Evolutionary conservation across 176 grass and related monocot genomes (phyloP).

Genomic region (Eremochloa ophiuroides): DNA sequence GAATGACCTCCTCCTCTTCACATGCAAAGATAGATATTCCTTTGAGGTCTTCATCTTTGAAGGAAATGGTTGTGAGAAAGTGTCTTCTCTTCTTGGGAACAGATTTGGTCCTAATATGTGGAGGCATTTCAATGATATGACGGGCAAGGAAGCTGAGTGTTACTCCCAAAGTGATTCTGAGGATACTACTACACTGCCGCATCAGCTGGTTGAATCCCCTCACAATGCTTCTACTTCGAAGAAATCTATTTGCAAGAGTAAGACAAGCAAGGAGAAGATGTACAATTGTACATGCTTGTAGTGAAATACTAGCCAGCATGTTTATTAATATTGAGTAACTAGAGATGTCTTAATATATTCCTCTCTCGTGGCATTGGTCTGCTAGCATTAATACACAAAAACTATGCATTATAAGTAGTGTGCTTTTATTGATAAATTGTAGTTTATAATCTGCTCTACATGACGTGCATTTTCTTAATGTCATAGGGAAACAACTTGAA

Average conservation of each 20-base stretch:
- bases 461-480: not conserved
- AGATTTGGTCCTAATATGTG: not conserved
- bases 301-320: not conserved
- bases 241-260: not conserved
- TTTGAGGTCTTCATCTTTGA: constrained; percentile 53
- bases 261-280: not conserved
- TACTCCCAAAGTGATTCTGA: not conserved
- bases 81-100: not conserved
- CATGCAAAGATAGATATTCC: constrained; percentile 24
- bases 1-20: constrained; percentile 51
- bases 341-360: not conserved
- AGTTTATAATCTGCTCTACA: not conserved
- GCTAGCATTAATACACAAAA: not conserved
- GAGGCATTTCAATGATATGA: not conserved
- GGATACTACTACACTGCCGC: not conserved
- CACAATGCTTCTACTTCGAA: not conserved
- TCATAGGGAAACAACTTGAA: constrained; percentile 8
- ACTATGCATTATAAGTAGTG: not conserved
- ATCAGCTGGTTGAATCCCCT: not conserved
- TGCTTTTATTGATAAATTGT: not conserved
- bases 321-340: not conserved
- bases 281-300: not conserved
- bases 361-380: not conserved
- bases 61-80: constrained; percentile 44
- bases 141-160: not conserved